Evolutionary conservation across 768 basidiomycete genomes (phyloP), one percentile per base, ranked within the genome.

Genomic region (Amanita subjunquillea): DNA sequence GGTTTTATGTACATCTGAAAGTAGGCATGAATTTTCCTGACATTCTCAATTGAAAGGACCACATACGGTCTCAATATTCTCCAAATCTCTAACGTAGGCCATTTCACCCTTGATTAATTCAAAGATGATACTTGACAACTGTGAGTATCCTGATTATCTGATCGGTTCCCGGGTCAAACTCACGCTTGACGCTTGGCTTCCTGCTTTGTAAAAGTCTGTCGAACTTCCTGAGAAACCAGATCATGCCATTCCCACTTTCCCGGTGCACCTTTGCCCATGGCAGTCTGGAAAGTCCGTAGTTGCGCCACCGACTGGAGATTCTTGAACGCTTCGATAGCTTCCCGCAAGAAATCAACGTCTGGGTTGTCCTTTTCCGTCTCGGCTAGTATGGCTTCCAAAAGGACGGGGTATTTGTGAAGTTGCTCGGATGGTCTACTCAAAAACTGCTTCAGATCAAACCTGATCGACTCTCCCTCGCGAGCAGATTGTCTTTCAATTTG

Each of bases 51-150:
- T 51, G 10, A 3, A 10, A 15, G 34, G 55, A 15, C 6, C n/a
- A 67, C 80, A 27, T 58, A 93, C 91, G 48, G 71, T 74, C 54
- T 90, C 86, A 48, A 96, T 86, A 50, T 85, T 90, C 65, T 93
- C 88, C 47, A 97, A 68, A 70, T 96, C 94, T 56, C 83, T 87
- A n/a, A 95, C 93, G 64, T 95, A 96, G 23, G 82, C 80, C 92
- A 97, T 97, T 68, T 97, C 93, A 54, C 87, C 87, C 63, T 95
- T 89, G 66, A 97, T 95, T 53, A 96, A 69, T 68, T 97, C 93
- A 61, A 95, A 97, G 44, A 96, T 93, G 58, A 89, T 82, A 46
- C 91, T 93, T 59, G 34, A 41, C 54, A 37, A 20, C 2, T 40
- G 45, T 46, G 48, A 53, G 48, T 37, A 42, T 48, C 48, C n/a